Conservation (phyloP, 352 stramenopile genomes). For the Phytopythium montanum region DNA sequence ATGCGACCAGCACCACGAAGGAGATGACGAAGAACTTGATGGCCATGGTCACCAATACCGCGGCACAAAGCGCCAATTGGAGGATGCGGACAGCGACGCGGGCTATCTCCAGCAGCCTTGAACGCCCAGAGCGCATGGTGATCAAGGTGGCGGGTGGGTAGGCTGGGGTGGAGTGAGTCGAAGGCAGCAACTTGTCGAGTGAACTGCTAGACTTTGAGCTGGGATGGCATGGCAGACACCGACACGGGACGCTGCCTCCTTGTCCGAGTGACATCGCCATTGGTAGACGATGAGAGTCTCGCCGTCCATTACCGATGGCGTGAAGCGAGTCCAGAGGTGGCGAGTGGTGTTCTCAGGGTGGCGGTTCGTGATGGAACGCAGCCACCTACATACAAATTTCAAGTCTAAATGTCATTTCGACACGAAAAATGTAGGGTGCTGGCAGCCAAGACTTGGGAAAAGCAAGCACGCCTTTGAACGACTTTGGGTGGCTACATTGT, state of each 20-base stretch:
- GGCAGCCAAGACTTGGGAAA: not conserved
- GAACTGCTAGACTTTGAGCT: not conserved
- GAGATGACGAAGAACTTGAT: constrained; percentile 7
- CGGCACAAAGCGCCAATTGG: constrained; percentile 3
- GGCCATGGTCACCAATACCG: constrained; percentile 3
- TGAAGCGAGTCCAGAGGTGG: not conserved
- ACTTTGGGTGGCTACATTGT: not conserved
- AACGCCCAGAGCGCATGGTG: not conserved
- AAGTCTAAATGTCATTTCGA: too few relatives aligned
- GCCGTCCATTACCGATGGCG: not conserved
- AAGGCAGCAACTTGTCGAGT: not conserved
- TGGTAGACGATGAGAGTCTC: not conserved
- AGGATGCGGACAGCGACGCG: not conserved
- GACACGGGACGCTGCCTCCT: not conserved
- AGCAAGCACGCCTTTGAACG: not conserved
- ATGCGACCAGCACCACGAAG: constrained; percentile 2
- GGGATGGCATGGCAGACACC: not conserved
- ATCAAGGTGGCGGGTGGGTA: not conserved
- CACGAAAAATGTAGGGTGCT: constrained; percentile 1
- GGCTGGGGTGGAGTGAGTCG: not conserved
- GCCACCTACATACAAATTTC: not conserved
- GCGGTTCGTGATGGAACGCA: not conserved
- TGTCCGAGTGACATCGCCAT: not conserved
- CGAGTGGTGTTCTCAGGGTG: not conserved
- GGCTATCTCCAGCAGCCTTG: not conserved